Evolutionary conservation across 1,139 yeast genomes (phyloP).

Genomic region (Yamadazyma songkhlaensis): DNA sequence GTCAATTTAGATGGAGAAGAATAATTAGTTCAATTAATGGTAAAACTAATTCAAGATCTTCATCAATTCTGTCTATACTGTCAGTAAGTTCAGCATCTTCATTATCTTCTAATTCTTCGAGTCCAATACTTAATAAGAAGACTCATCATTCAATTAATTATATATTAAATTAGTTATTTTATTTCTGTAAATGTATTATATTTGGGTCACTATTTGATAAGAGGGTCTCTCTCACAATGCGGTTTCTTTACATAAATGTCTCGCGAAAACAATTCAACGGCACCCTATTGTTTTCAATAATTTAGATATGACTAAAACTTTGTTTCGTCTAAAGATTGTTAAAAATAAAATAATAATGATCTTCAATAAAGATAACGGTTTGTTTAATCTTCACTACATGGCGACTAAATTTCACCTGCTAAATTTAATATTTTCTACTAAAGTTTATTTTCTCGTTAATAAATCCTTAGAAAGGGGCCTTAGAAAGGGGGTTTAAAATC

Average conservation of each 20-base stretch:
- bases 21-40: constrained; percentile 21
- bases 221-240: too few relatives aligned
- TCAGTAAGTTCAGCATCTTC: constrained; percentile 1
- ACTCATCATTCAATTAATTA: constrained; percentile 29
- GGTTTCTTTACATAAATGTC: not conserved
- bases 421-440: too few relatives aligned
- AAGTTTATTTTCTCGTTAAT: too few relatives aligned
- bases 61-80: constrained; percentile 1
- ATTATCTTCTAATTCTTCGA: not conserved
- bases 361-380: too few relatives aligned
- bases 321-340: not conserved
- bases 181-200: constrained; percentile 3
- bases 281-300: constrained; percentile 1
- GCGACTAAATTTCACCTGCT: too few relatives aligned
- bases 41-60: constrained; percentile 11
- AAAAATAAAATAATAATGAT: too few relatives aligned
- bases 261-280: constrained; percentile 2
- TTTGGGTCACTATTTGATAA: not conserved
- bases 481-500: too few relatives aligned
- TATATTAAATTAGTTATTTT: constrained; percentile 17
- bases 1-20: constrained; percentile 49
- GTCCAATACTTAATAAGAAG: constrained; percentile 17
- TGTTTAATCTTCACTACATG: too few relatives aligned
- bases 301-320: not conserved
- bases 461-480: too few relatives aligned